phyloP scores from a whole-genome alignment of 495 filamentous ascomycete species.

The Aspergillus leporis region DNA sequence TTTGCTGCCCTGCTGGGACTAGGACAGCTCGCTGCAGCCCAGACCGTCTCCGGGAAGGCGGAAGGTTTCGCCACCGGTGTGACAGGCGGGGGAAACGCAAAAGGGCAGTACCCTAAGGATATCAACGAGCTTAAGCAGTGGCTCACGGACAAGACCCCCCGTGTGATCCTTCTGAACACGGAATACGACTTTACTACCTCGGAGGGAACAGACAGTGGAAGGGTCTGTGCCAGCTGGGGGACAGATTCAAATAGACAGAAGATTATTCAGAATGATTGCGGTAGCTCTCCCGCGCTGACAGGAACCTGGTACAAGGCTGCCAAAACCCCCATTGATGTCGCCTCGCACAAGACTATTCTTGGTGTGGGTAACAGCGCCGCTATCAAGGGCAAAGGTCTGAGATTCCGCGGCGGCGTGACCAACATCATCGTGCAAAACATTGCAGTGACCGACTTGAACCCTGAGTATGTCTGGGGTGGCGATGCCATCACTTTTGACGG shows the following conservation, averaged over 20 bases:
- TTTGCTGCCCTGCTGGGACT: constrained; percentile 5
- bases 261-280: too few species aligned
- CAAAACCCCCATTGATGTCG: constrained; percentile 19
- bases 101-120: constrained; percentile 35
- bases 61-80: constrained; percentile 43
- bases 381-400: constrained; percentile 48
- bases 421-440: constrained; percentile 55
- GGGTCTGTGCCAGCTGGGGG: not conserved
- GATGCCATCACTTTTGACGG: constrained; percentile 48
- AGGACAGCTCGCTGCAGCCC: not conserved
- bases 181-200: not conserved
- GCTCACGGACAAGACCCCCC: constrained; percentile 11
- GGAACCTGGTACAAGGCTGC: too few species aligned
- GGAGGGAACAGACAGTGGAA: not conserved
- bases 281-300: too few species aligned
- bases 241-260: not conserved
- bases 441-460: constrained; percentile 49
- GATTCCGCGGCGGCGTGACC: constrained; percentile 42
- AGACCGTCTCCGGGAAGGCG: constrained; percentile 30
- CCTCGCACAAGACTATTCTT: constrained; percentile 47
- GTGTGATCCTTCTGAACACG: constrained; percentile 14
- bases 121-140: constrained; percentile 25
- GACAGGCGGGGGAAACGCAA: constrained; percentile 45
- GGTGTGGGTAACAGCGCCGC: constrained; percentile 38
- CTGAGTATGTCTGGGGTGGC: constrained; percentile 52